These are phyloP conservation scores for Populus tremula DNA, from an alignment of 345 rosid genomes.

Conservation along the genomic window DNA sequence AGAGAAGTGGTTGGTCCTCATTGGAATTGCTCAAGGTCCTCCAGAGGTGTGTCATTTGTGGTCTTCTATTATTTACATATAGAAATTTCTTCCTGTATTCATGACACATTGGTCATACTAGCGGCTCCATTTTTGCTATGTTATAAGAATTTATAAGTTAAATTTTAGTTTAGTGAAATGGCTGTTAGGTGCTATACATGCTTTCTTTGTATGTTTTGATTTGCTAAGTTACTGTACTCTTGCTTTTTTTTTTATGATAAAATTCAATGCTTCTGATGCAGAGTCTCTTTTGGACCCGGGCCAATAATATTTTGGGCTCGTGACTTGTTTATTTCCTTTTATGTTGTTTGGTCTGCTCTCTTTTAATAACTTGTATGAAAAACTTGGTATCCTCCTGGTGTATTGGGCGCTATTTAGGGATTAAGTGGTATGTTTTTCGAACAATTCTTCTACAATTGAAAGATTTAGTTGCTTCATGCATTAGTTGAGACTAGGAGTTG, in stretches of 20 bases:
- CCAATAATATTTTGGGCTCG: neutral
- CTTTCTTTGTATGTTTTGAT: neutral
- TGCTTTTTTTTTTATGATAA: neutral
- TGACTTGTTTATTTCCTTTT: neutral
- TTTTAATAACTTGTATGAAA: neutral
- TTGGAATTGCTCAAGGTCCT: slow-evolving; percentile 94
- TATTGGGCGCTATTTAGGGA: neutral
- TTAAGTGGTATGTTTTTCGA: neutral
- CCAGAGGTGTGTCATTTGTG: slow-evolving; percentile 57
- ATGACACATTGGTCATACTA: neutral
- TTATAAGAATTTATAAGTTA: neutral
- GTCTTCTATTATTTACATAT: neutral
- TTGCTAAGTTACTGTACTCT: neutral
- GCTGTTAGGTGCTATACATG: neutral
- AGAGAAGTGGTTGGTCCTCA: slow-evolving; percentile 92
- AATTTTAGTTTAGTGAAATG: neutral
- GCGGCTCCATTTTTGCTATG: neutral
- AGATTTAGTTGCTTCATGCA: neutral
- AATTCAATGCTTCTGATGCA: neutral
- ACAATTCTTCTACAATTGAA: neutral
- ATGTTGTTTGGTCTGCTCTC: neutral
- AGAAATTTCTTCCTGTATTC: neutral
- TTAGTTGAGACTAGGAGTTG: neutral
- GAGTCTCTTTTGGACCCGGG: neutral
- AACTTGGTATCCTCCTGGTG: neutral